Percentiles rank a stretch among this genome's conserved stretches.
Conservation (phyloP, 208 protist genomes). For the Spongospora subterranea region DNA sequence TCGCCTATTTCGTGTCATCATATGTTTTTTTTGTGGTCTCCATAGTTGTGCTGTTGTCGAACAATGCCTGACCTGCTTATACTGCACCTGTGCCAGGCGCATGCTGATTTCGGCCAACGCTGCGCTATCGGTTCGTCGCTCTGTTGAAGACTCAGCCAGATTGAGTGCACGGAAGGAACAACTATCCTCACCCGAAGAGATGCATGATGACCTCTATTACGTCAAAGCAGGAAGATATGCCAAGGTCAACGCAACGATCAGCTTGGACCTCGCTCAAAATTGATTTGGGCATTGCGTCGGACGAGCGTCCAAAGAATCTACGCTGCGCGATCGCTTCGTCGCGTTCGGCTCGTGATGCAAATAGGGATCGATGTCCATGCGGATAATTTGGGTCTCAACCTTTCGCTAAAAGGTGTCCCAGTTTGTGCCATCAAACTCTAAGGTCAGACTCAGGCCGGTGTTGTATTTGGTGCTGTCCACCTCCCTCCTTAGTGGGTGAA, state of each 20-base stretch:
- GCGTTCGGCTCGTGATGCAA: too few species aligned
- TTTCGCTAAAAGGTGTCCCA: neutral
- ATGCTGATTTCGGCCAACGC: neutral
- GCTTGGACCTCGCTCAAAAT: too few species aligned
- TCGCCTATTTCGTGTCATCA: neutral
- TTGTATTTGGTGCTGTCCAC: neutral
- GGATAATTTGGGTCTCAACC: too few species aligned
- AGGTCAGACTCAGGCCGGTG: too few species aligned
- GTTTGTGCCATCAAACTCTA: too few species aligned
- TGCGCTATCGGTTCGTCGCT: too few species aligned
- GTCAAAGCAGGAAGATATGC: neutral
- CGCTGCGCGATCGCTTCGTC: too few species aligned
- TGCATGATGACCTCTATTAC: neutral
- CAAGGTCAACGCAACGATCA: neutral
- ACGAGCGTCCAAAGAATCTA: too few species aligned
- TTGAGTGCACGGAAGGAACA: neutral
- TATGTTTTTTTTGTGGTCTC: neutral
- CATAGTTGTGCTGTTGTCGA: neutral
- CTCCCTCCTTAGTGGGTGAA: neutral
- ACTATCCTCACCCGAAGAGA: neutral
- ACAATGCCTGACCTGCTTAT: neutral
- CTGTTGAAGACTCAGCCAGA: too few species aligned
- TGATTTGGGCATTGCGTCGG: too few species aligned
- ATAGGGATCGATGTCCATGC: too few species aligned
- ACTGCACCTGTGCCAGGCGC: neutral